Evolutionary conservation across 352 stramenopile genomes (phyloP).

Genomic region (Phytophthora macrochlamydospora): DNA sequence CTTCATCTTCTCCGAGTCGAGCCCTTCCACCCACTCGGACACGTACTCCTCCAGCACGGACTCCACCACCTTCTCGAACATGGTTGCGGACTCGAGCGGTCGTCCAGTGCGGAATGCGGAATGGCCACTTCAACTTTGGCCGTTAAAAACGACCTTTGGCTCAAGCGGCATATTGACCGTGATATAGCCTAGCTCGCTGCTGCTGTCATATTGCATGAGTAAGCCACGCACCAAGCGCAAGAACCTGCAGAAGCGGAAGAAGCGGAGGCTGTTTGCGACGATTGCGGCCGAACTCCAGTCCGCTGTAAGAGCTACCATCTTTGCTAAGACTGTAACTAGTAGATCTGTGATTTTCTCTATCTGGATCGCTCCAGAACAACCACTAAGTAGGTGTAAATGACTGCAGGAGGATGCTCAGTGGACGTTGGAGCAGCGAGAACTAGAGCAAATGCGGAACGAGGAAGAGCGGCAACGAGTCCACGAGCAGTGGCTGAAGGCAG

Average conservation of each 20-base stretch:
- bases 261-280: conserved; percentile 64
- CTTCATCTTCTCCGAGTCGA: conserved; percentile 90
- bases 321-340: neutral
- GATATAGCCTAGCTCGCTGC: too few relatives aligned
- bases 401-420: conserved; percentile 42
- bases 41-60: conserved; percentile 88
- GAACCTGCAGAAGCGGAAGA: conserved; percentile 80
- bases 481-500: conserved; percentile 54
- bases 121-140: conserved; percentile 1
- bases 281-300: conserved; percentile 57
- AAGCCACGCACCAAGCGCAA: conserved; percentile 65
- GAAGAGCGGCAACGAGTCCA: conserved; percentile 62
- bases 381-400: conserved; percentile 3
- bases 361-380: conserved; percentile 10
- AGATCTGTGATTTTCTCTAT: conserved; percentile 4
- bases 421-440: conserved; percentile 53
- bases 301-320: conserved; percentile 27
- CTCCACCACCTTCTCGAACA: conserved; percentile 89
- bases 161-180: neutral
- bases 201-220: conserved; percentile 36
- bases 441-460: conserved; percentile 61
- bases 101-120: neutral
- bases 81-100: conserved; percentile 13
- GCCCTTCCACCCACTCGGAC: conserved; percentile 83
- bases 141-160: neutral